phyloP scores from a whole-genome alignment of 768 basidiomycete species.

The Obba rivulosa region DNA sequence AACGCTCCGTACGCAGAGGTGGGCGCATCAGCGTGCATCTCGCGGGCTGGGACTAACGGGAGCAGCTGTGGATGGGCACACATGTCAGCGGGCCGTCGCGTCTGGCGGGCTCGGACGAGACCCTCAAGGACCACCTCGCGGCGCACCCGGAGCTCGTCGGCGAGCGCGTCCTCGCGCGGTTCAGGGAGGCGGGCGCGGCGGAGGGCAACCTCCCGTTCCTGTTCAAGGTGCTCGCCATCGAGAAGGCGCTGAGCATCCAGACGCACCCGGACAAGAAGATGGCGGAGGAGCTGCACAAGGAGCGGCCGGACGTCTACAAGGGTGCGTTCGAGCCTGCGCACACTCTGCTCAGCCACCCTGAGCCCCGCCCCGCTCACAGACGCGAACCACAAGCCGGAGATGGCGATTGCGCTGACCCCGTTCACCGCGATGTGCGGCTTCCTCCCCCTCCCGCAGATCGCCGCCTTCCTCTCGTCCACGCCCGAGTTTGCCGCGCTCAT shows the following conservation, averaged over 20 bases:
- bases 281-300: conserved; percentile 40
- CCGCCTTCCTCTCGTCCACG: conserved; percentile 54
- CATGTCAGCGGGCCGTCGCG: conserved; percentile 72
- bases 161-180: conserved; percentile 13
- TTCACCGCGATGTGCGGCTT: conserved; percentile 94
- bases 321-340: conserved; percentile 42
- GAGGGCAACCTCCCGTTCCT: conserved; percentile 40
- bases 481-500: conserved; percentile 78
- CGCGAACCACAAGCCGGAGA: conserved; percentile 97
- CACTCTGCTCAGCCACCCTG: neutral
- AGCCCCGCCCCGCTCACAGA: conserved; percentile 39
- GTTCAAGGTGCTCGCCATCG: conserved; percentile 56
- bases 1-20: conserved; percentile 90
- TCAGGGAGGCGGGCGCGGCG: conserved; percentile 17
- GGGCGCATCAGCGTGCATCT: conserved; percentile 17
- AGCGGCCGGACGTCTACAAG: conserved; percentile 83
- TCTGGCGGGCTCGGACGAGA: conserved; percentile 39
- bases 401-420: conserved; percentile 93
- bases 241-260: conserved; percentile 56
- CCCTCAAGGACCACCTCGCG: conserved; percentile 57
- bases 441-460: conserved; percentile 72
- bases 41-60: neutral
- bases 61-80: conserved; percentile 98
- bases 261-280: conserved; percentile 54
- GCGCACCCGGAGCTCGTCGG: conserved; percentile 61